Conservation (phyloP, 495 filamentous ascomycete genomes). For the Penicillium silybi region DNA sequence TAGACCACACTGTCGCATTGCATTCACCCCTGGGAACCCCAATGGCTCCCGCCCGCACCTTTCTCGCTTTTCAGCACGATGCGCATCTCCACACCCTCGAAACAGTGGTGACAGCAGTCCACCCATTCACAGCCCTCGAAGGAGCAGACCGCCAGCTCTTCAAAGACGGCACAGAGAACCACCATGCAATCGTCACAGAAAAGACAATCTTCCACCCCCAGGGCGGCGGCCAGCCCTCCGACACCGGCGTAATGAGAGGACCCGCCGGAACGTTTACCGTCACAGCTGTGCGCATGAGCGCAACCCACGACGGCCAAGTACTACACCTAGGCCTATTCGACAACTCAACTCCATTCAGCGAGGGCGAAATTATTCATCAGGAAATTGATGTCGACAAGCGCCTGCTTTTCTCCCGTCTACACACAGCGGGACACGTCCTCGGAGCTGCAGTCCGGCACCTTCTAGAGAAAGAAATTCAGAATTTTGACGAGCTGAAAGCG, state of each 20-base stretch:
- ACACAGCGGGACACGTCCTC: constrained; percentile 63
- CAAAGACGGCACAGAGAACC: constrained; percentile 41
- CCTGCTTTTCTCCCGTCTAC: constrained; percentile 53
- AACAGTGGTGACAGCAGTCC: constrained; percentile 40
- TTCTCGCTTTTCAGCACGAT: constrained; percentile 53
- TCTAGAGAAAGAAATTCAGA: constrained; percentile 41
- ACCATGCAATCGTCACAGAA: constrained; percentile 52
- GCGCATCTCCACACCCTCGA: constrained; percentile 42
- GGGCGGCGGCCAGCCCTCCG: constrained; percentile 63
- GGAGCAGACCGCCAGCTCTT: constrained; percentile 34
- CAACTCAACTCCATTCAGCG: constrained; percentile 19
- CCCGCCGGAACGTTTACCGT: constrained; percentile 38
- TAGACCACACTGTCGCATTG: neutral
- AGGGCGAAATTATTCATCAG: constrained; percentile 43
- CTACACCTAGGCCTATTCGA: constrained; percentile 53
- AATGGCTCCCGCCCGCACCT: constrained; percentile 33
- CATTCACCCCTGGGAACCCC: too few relatives aligned
- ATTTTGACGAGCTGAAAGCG: constrained; percentile 58
- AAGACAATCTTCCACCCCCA: constrained; percentile 65
- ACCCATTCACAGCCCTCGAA: constrained; percentile 41
- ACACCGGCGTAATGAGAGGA: constrained; percentile 49
- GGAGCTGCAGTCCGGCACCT: constrained; percentile 54
- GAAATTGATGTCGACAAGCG: constrained; percentile 51
- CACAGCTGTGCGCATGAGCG: constrained; percentile 37
- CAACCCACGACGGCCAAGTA: constrained; percentile 42